Evolutionary conservation across 441 rosid species (phyloP), one percentile per base, ranked within the genome.

Genomic region (Bocquillonia castaneifolia): DNA sequence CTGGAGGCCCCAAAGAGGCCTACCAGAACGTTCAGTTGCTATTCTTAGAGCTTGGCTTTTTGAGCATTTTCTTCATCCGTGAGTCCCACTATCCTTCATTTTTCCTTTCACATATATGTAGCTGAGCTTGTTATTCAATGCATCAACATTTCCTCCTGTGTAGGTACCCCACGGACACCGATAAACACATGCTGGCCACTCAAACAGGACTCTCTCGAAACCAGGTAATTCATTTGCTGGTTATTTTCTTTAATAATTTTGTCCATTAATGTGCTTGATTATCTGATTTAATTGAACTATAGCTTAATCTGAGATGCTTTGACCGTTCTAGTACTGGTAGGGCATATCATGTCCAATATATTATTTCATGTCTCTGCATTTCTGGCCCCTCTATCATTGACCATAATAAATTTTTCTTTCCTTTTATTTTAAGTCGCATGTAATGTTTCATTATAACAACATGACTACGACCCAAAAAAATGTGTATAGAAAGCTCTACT

Each of bases 1-100:
- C 63, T 86, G 88, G 88, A 76, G 90, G 70, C 90, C 88, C 63
- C 90, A 86, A 59, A 68, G 94, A 70, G 90, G 90, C 29, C 85
- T 86, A 32, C 88, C 92, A 3, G 94, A 86, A 72, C 86, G 83
- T n/a, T 68, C 92, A 0, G 87, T 86, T 14, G 81, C 87, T 0
- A 69, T 86, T 69, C 88, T 85, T 10, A 77, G 85, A 68, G 86
- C 88, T 44, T 88, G 90, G 90, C 73, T 86, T 44, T 86, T 84
- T 23, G 88, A 86, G 31, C 88, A 82, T 78, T 82, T 86, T 74
- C 91, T 86, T 63, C 91, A 86, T 58, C 88, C 88, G 88, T 86
- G 54, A 73, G 84, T 39, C 48, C 48, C 28, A 8, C 39, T 13
- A 25, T 37, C 47, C 44, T 14, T 32, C 17, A 10, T 28, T 10